These are phyloP conservation scores for Royoungia palumana DNA, from an alignment of 768 basidiomycete species.

Conservation along the genomic window DNA sequence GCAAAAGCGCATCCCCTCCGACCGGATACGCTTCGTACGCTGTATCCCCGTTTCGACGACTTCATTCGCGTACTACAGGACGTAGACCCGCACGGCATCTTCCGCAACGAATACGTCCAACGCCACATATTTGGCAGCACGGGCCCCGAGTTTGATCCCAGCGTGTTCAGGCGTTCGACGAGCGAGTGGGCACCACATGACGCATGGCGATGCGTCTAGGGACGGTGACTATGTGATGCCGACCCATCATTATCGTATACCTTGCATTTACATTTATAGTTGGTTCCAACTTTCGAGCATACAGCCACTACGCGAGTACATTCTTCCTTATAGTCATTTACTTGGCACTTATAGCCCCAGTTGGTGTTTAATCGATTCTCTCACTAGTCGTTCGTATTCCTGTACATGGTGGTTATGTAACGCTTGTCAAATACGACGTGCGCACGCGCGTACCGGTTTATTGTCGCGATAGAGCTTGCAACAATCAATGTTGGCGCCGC, in stretches of 20 bases:
- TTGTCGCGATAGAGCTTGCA: constrained; percentile 96
- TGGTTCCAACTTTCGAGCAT: neutral
- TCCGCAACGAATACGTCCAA: constrained; percentile 86
- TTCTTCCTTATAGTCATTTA: constrained; percentile 14
- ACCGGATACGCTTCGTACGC: constrained; percentile 54
- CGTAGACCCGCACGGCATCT: constrained; percentile 73
- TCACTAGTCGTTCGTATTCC: constrained; percentile 88
- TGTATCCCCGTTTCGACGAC: constrained; percentile 82
- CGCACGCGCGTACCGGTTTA: constrained; percentile 41
- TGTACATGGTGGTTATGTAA: constrained; percentile 13
- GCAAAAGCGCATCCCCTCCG: constrained; percentile 83
- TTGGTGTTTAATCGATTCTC: constrained; percentile 80
- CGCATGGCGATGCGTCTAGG: no score
- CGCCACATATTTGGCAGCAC: constrained; percentile 77
- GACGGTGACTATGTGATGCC: no score
- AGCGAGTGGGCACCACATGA: neutral
- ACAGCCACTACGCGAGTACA: constrained; percentile 12
- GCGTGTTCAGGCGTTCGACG: constrained; percentile 50
- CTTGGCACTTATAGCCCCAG: constrained; percentile 57
- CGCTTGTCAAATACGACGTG: neutral
- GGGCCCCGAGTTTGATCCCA: constrained; percentile 36
- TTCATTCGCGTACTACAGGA: constrained; percentile 63
- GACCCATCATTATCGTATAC: no score
- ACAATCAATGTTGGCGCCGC: constrained; percentile 95
- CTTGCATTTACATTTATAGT: neutral